phyloP scores from a whole-genome alignment of 176 grass and related monocot genomes.

The Coix lacrymajobi region DNA sequence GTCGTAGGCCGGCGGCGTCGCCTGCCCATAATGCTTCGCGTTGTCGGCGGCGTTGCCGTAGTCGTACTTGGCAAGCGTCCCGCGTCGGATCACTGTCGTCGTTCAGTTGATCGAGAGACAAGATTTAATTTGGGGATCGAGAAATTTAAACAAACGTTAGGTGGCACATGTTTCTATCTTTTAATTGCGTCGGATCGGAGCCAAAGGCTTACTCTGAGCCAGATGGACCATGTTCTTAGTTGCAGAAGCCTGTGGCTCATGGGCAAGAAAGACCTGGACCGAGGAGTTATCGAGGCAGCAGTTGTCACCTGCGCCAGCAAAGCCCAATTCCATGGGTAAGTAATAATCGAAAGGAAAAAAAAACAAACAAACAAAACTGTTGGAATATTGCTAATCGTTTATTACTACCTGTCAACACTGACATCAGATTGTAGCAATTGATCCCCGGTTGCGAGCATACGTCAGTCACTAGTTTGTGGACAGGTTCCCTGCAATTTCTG shows the following conservation, averaged over 20 bases:
- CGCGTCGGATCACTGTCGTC: slow-evolving; percentile 40
- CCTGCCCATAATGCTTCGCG: slow-evolving; percentile 42
- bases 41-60: slow-evolving; percentile 41
- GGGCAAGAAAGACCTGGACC: slow-evolving; percentile 33
- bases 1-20: slow-evolving; percentile 40
- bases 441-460: slow-evolving; percentile 46
- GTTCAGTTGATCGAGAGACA: background rate
- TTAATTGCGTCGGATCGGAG: background rate
- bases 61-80: slow-evolving; percentile 50
- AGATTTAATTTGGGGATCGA: background rate
- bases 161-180: background rate
- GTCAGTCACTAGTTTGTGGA: slow-evolving; percentile 16
- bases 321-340: background rate
- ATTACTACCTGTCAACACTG: slow-evolving; percentile 40
- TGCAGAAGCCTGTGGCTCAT: slow-evolving; percentile 52
- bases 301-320: slow-evolving; percentile 36
- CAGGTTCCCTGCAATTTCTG: slow-evolving; percentile 15
- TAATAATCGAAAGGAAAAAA: background rate
- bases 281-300: slow-evolving; percentile 60
- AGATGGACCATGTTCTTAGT: slow-evolving; percentile 60
- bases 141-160: background rate
- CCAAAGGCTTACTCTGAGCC: slow-evolving; percentile 41
- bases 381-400: background rate
- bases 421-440: slow-evolving; percentile 43
- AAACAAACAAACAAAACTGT: no score